Percentiles rank a stretch among this genome's conserved stretches.
Evolutionary conservation across 208 protist genomes (phyloP).

Genomic region (Trypanosoma caninum): DNA sequence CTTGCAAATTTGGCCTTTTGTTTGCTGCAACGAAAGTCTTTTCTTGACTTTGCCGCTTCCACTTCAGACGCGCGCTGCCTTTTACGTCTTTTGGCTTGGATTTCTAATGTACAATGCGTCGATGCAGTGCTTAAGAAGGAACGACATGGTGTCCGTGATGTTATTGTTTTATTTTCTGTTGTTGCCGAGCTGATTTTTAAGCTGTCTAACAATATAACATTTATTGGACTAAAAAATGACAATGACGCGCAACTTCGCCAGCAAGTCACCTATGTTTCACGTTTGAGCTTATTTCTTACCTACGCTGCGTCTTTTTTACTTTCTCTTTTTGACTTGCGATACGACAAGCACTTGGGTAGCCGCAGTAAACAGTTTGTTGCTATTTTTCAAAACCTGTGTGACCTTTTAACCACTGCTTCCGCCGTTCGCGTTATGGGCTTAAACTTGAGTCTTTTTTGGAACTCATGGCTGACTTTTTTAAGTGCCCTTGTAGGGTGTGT

Average conservation of each 20-base stretch:
- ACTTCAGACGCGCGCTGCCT: slow-evolving; percentile 67
- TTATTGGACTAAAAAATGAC: slow-evolving; percentile 44
- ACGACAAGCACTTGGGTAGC: slow-evolving; percentile 31
- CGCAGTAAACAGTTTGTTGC: slow-evolving; percentile 34
- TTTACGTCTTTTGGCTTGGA: slow-evolving; percentile 66
- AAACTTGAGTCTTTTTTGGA: slow-evolving; percentile 18
- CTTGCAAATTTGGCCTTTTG: slow-evolving; percentile 64
- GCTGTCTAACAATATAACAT: slow-evolving; percentile 76
- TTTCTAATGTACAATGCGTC: slow-evolving; percentile 65
- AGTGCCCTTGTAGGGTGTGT: slow-evolving; percentile 58
- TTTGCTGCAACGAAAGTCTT: slow-evolving; percentile 31
- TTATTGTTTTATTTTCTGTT: slow-evolving; percentile 60
- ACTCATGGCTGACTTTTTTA: slow-evolving; percentile 49
- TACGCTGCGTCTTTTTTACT: slow-evolving; percentile 59
- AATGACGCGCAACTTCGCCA: slow-evolving; percentile 20
- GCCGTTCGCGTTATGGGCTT: slow-evolving; percentile 1
- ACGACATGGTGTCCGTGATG: slow-evolving; percentile 38
- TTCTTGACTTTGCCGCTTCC: slow-evolving; percentile 42
- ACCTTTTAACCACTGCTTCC: slow-evolving; percentile 50
- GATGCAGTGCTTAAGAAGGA: slow-evolving; percentile 46
- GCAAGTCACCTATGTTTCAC: slow-evolving; percentile 36
- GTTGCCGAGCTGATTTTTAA: slow-evolving; percentile 77
- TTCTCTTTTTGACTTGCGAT: slow-evolving; percentile 54
- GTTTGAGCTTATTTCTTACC: slow-evolving; percentile 59
- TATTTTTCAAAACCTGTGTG: slow-evolving; percentile 63